These are phyloP conservation scores for Urtica urens DNA, from an alignment of 306 rosid species.

Conservation along the genomic window DNA sequence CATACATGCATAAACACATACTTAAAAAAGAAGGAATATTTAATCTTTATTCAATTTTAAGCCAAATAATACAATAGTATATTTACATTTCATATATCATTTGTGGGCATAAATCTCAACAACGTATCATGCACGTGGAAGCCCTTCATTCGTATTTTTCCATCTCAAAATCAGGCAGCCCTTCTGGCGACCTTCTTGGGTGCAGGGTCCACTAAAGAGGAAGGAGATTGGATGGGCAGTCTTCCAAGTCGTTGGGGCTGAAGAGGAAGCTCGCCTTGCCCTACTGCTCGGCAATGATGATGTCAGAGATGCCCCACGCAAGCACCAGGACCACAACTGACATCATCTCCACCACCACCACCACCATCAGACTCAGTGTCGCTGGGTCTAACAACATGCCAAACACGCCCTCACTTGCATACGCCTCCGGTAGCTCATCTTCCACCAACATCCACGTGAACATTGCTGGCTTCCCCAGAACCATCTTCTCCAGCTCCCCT, in stretches of 20 bases:
- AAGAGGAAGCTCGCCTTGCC: slow-evolving; percentile 77
- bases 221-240: slow-evolving; percentile 65
- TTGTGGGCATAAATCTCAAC: too few species aligned
- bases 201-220: slow-evolving; percentile 52
- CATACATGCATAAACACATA: too few species aligned
- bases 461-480: slow-evolving; percentile 76
- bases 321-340: slow-evolving; percentile 90
- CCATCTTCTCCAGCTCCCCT: slow-evolving; percentile 79
- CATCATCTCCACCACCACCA: slow-evolving; percentile 94
- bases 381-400: slow-evolving; percentile 96
- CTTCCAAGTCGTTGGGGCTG: slow-evolving; percentile 57
- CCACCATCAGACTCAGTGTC: slow-evolving; percentile 85
- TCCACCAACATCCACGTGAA: slow-evolving; percentile 95
- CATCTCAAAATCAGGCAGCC: slow-evolving; percentile 78
- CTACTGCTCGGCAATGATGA: slow-evolving; percentile 72
- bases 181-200: slow-evolving; percentile 59
- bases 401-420: slow-evolving; percentile 83
- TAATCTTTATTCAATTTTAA: too few species aligned
- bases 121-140: slow-evolving; percentile 55
- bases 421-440: slow-evolving; percentile 91
- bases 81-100: too few species aligned
- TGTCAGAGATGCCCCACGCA: slow-evolving; percentile 90
- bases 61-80: too few species aligned
- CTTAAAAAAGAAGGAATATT: too few species aligned
- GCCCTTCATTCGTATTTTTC: slow-evolving; percentile 93